Evolutionary conservation across 306 rosid species (phyloP).

Genomic region (Sphenostylis stenocarpa): DNA sequence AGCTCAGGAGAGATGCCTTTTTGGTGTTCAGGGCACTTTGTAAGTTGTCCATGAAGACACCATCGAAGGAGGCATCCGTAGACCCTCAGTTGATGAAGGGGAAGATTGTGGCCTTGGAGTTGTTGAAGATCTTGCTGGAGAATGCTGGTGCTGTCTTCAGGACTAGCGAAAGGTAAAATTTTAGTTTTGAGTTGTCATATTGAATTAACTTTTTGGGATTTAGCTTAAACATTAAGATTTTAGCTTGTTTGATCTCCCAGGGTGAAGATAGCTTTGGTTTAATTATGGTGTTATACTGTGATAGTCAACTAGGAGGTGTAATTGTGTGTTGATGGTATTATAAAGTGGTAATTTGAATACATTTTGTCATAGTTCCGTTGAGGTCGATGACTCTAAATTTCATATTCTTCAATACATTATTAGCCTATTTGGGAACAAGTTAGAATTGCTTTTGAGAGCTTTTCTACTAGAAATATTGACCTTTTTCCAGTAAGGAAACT

Average conservation of each 20-base stretch:
- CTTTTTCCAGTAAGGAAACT: too few relatives aligned
- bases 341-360: not conserved
- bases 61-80: slow-evolving; percentile 84
- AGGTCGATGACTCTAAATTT: not conserved
- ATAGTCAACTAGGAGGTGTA: slow-evolving; percentile 2
- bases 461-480: too few relatives aligned
- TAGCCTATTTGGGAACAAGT: too few relatives aligned
- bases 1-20: slow-evolving; percentile 93
- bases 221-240: not conserved
- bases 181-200: not conserved
- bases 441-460: too few relatives aligned
- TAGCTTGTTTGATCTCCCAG: slow-evolving; percentile 10
- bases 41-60: slow-evolving; percentile 96
- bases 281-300: slow-evolving; percentile 17
- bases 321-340: not conserved
- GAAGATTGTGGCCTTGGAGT: slow-evolving; percentile 93
- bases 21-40: slow-evolving; percentile 98
- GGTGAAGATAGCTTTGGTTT: slow-evolving; percentile 2
- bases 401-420: too few relatives aligned
- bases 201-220: not conserved
- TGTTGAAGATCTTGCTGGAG: slow-evolving; percentile 95
- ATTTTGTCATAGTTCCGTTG: not conserved
- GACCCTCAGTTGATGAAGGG: slow-evolving; percentile 98
- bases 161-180: slow-evolving; percentile 91
- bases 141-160: slow-evolving; percentile 98